Evolutionary conservation across 495 filamentous ascomycete genomes (phyloP).

Genomic region (Bathelium albidoporum): DNA sequence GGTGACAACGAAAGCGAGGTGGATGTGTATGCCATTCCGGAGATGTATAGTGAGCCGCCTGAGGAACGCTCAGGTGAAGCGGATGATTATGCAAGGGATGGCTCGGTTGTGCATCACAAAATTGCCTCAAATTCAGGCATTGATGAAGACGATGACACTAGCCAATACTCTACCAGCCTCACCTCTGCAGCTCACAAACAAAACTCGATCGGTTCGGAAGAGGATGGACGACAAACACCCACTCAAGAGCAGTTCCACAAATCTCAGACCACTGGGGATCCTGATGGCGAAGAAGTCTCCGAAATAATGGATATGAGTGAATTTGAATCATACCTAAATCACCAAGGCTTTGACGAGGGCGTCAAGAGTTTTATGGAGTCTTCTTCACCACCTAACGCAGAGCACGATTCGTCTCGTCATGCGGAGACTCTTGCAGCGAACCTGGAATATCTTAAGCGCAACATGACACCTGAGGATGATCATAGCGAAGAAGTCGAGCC

Average conservation of each 20-base stretch:
- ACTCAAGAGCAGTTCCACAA: conserved; percentile 17
- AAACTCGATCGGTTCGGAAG: conserved; percentile 14
- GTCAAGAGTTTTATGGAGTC: background rate
- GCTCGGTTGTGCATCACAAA: conserved; percentile 30
- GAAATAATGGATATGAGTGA: conserved; percentile 5
- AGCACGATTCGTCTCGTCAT: background rate
- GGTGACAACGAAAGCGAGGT: conserved; percentile 46
- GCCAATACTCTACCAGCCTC: conserved; percentile 25
- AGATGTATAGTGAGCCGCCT: conserved; percentile 39
- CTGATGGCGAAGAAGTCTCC: background rate
- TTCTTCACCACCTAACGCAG: background rate
- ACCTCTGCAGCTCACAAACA: background rate
- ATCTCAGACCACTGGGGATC: conserved; percentile 8
- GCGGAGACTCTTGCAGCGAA: background rate
- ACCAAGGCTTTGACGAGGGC: background rate
- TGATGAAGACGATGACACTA: conserved; percentile 27
- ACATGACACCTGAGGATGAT: conserved; percentile 21
- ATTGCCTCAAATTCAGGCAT: conserved; percentile 16
- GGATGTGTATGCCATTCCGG: conserved; percentile 66
- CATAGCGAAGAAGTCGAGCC: background rate
- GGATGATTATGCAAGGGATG: conserved; percentile 28
- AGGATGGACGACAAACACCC: conserved; percentile 24
- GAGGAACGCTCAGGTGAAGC: conserved; percentile 19
- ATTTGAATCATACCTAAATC: background rate
- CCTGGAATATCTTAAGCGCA: background rate